phyloP scores from a whole-genome alignment of 805 yeast species.

The Hermanozyma aechmeae region DNA sequence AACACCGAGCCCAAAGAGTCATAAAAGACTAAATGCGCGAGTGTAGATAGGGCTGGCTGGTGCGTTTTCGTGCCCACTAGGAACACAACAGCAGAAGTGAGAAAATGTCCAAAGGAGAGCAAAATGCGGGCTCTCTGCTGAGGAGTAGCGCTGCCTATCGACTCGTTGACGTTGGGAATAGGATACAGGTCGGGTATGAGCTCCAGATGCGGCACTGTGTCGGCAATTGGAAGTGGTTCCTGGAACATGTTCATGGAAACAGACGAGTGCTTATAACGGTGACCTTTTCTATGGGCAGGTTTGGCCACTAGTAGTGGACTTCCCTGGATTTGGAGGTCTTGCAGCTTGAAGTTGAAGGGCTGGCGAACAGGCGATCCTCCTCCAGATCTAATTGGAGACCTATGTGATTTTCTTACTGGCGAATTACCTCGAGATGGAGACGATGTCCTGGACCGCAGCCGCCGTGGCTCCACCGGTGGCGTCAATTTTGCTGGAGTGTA shows the following conservation, averaged over 20 bases:
- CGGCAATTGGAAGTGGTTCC: conserved; percentile 58
- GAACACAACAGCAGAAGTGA: conserved; percentile 47
- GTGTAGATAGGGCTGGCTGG: conserved; percentile 56
- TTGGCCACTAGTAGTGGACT: conserved; percentile 17
- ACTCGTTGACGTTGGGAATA: conserved; percentile 62
- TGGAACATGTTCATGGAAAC: conserved; percentile 94
- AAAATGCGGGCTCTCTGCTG: conserved; percentile 49
- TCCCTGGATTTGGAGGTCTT: conserved; percentile 23
- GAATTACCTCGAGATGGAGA: conserved; percentile 22
- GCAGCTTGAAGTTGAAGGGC: conserved; percentile 64
- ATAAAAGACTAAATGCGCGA: conserved; percentile 81
- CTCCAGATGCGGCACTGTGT: conserved; percentile 44
- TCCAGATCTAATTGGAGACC: conserved; percentile 7
- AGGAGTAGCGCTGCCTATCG: conserved; percentile 46
- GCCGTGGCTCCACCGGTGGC: conserved; percentile 1
- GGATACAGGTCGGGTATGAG: conserved; percentile 58
- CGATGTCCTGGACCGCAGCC: conserved; percentile 17
- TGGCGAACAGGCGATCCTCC: conserved; percentile 11
- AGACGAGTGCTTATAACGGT: conserved; percentile 90
- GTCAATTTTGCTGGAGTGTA: neutral
- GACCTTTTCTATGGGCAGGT: conserved; percentile 83
- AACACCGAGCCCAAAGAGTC: conserved; percentile 74
- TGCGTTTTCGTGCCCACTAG: conserved; percentile 48
- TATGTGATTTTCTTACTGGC: conserved; percentile 14
- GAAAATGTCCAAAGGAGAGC: conserved; percentile 53